Evolutionary conservation across 345 rosid species (phyloP), one percentile per base, ranked within the genome.

Genomic region (Physaria fendleri): DNA sequence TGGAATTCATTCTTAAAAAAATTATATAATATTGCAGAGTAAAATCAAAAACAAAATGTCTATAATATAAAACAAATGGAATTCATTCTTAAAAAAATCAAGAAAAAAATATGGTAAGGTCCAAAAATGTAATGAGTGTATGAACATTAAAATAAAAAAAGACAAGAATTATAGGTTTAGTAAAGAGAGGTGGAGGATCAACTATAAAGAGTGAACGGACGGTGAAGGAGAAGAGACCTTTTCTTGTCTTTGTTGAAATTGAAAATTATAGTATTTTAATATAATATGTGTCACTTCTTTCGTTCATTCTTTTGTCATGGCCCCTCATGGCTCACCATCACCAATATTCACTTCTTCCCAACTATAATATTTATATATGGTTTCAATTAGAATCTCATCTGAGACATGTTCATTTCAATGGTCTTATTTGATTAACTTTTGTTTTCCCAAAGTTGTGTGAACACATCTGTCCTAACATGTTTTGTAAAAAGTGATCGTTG

Each of bases 201-300:
- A 54, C 54, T n/a, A n/a, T n/a, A 53, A 64, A 42, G 46, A 37
- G 42, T 65, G 40, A 56, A 66, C 29, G 71, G 64, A 56, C 64
- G 71, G 71, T 65, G 64, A 56, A 52, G 42, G 25, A 46, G 11
- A n/a, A n/a, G 41, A 57, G 20, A 47, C 27, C 22, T 21, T 39
- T 20, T 28, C 33, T 42, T 64, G 16, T 6, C 37, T 54, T 55
- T 66, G 63, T 37, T 34, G 56, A 57, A 66, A 65, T n/a, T n/a
- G n/a, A 57, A 47, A 35, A 56, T 66, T 56, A n/a, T 66, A 23
- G 71, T 48, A n/a, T n/a, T n/a, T n/a, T n/a, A n/a, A n/a, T n/a
- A n/a, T n/a, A n/a, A n/a, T n/a, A n/a, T n/a, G n/a, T 66, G 64
- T 66, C 64, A 39, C 50, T 56, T 46, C 23, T 2, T 41, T 54